Conservation (phyloP, 345 rosid species). For the Murraya paniculata region DNA sequence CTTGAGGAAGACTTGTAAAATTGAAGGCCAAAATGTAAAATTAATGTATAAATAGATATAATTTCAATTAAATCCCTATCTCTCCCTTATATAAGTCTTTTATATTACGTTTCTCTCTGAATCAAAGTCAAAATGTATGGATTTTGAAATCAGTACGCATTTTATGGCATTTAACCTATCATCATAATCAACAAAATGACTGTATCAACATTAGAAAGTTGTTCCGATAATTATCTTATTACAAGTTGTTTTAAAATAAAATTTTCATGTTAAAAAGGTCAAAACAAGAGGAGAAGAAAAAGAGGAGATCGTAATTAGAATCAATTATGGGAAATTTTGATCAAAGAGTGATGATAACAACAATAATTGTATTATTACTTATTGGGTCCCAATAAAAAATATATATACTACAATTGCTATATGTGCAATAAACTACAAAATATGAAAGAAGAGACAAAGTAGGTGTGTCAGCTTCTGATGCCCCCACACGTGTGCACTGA, state of each 20-base stretch:
- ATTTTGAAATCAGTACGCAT: too few relatives aligned
- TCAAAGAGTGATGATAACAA: neutral
- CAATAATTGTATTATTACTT: too few relatives aligned
- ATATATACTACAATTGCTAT: neutral
- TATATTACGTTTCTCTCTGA: too few relatives aligned
- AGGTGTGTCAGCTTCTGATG: neutral
- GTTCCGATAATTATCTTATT: neutral
- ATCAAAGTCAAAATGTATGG: too few relatives aligned
- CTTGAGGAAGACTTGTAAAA: too few relatives aligned
- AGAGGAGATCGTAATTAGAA: neutral
- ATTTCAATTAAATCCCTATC: too few relatives aligned
- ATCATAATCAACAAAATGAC: neutral
- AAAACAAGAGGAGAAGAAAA: too few relatives aligned
- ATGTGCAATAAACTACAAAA: neutral
- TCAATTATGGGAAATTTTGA: neutral
- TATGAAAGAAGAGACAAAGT: neutral
- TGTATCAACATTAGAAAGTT: too few relatives aligned
- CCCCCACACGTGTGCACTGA: conserved; percentile 21
- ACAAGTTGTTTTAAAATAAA: too few relatives aligned
- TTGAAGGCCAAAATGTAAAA: too few relatives aligned
- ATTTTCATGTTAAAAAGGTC: neutral
- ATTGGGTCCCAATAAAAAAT: neutral
- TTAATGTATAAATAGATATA: too few relatives aligned
- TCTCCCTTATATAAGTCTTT: too few relatives aligned
- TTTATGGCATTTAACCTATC: neutral